phyloP scores from a whole-genome alignment of 192 early-diverging fungal species.

The Coemansia sp. region DNA sequence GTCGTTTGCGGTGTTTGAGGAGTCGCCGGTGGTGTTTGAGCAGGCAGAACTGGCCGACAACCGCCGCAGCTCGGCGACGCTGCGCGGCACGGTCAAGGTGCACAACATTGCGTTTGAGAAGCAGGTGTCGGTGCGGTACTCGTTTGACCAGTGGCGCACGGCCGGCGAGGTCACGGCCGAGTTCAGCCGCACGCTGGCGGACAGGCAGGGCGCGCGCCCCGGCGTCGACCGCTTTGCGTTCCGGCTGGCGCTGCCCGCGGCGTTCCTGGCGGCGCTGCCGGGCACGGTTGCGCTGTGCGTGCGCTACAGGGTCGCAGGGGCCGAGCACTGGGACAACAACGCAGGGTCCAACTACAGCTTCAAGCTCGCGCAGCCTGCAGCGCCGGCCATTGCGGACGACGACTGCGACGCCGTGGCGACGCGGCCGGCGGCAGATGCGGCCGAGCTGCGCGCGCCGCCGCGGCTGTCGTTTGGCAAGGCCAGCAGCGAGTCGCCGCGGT shows the following conservation, averaged over 20 bases:
- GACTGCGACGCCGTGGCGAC: constrained; percentile 22
- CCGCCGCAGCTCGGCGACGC: constrained; percentile 40
- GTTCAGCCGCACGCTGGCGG: constrained; percentile 60
- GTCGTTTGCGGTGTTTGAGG: constrained; percentile 48
- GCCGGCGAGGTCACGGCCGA: constrained; percentile 62
- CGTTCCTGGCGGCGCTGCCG: constrained; percentile 31
- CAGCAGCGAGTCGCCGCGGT: constrained; percentile 3
- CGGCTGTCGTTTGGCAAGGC: constrained; percentile 26
- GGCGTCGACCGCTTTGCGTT: constrained; percentile 76
- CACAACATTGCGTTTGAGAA: constrained; percentile 89
- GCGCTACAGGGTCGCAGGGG: constrained; percentile 66
- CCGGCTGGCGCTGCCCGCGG: constrained; percentile 55
- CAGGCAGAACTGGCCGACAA: constrained; percentile 51
- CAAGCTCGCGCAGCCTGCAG: constrained; percentile 30
- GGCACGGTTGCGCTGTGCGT: constrained; percentile 61
- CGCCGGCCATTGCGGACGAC: constrained; percentile 44
- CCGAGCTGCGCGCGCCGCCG: constrained; percentile 23
- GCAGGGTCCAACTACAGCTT: constrained; percentile 79
- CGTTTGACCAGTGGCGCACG: constrained; percentile 80
- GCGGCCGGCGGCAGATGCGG: background rate
- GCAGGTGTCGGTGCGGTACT: constrained; percentile 73
- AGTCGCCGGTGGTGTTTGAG: constrained; percentile 59
- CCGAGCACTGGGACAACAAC: constrained; percentile 96
- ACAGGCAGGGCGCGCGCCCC: constrained; percentile 26
- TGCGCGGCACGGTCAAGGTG: constrained; percentile 70